phyloP scores from a whole-genome alignment of 352 stramenopile species.

The Globisporangium alternatum region DNA sequence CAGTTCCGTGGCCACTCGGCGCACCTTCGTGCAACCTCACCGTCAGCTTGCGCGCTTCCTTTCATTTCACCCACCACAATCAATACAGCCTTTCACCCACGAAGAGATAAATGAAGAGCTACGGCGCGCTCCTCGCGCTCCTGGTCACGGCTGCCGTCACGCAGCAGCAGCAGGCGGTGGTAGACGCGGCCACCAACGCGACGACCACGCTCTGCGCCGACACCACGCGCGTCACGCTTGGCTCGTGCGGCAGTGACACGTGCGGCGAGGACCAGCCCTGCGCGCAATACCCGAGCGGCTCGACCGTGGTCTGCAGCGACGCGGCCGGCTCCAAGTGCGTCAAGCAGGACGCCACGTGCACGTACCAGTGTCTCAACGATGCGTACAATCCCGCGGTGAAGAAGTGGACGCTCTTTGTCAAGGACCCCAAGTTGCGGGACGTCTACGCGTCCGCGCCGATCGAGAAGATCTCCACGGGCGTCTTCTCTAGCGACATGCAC shows the following conservation, averaged over 20 bases:
- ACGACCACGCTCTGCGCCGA: conserved; percentile 37
- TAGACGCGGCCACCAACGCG: conserved; percentile 7
- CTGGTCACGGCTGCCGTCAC: background rate
- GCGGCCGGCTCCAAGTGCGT: conserved; percentile 49
- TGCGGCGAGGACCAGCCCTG: conserved; percentile 46
- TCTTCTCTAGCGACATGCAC: conserved; percentile 39
- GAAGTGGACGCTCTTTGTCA: conserved; percentile 75
- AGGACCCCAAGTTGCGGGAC: conserved; percentile 36
- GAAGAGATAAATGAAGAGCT: background rate
- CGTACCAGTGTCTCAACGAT: conserved; percentile 59
- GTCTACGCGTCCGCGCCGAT: conserved; percentile 52
- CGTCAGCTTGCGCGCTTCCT: no score
- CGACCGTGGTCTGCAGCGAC: conserved; percentile 40
- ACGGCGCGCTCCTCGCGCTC: conserved; percentile 1
- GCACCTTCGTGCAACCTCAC: no score
- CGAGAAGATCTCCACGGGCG: conserved; percentile 32
- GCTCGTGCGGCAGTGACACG: conserved; percentile 33
- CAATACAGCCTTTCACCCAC: no score
- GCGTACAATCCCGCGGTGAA: conserved; percentile 42
- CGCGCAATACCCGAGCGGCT: conserved; percentile 46
- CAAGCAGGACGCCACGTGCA: conserved; percentile 41
- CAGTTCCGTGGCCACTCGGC: no score
- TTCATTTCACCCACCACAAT: no score
- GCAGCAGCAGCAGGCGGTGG: background rate
- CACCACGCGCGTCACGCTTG: conserved; percentile 38